These are phyloP conservation scores for Pestalotiopsis sp. DNA, from an alignment of 2,329 filamentous ascomycete genomes.

Conservation along the genomic window DNA sequence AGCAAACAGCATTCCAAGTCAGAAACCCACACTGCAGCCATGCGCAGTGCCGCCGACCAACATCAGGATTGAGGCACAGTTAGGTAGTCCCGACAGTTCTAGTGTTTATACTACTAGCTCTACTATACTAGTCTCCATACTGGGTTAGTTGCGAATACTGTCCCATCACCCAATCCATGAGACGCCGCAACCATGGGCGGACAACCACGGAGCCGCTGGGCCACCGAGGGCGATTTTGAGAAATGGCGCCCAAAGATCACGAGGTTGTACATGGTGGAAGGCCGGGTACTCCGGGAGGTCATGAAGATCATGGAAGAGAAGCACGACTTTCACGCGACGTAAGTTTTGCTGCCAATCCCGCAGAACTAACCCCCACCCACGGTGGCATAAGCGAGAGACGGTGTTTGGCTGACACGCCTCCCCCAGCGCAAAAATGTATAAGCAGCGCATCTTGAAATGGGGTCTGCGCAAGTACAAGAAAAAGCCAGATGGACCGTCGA, in stretches of 20 bases:
- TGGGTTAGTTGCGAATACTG: too few relatives aligned
- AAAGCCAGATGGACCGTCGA: background rate
- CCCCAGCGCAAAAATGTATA: conserved; percentile 12
- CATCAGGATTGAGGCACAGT: too few relatives aligned
- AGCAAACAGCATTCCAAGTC: too few relatives aligned
- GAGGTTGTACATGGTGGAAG: conserved; percentile 14
- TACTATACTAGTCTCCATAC: too few relatives aligned
- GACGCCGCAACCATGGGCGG: background rate
- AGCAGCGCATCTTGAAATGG: conserved; percentile 10
- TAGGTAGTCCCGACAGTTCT: too few relatives aligned
- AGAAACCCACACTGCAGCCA: too few relatives aligned
- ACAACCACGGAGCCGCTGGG: conserved; percentile 6
- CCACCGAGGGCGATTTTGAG: conserved; percentile 10
- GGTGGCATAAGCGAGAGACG: background rate
- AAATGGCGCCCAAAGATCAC: conserved; percentile 8
- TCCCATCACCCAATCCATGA: background rate
- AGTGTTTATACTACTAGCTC: too few relatives aligned
- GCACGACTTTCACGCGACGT: conserved; percentile 13
- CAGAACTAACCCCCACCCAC: background rate
- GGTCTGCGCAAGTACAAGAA: conserved; percentile 10
- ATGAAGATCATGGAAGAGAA: conserved; percentile 10
- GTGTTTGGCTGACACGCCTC: background rate
- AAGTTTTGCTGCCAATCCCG: conserved; percentile 1
- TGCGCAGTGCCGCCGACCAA: too few relatives aligned
- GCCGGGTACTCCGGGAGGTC: background rate